Percentiles rank a stretch among this genome's conserved stretches.
These are phyloP conservation scores for Cladosporium cucumerinum DNA, from an alignment of 2,329 filamentous ascomycete species.

Conservation along the genomic window DNA sequence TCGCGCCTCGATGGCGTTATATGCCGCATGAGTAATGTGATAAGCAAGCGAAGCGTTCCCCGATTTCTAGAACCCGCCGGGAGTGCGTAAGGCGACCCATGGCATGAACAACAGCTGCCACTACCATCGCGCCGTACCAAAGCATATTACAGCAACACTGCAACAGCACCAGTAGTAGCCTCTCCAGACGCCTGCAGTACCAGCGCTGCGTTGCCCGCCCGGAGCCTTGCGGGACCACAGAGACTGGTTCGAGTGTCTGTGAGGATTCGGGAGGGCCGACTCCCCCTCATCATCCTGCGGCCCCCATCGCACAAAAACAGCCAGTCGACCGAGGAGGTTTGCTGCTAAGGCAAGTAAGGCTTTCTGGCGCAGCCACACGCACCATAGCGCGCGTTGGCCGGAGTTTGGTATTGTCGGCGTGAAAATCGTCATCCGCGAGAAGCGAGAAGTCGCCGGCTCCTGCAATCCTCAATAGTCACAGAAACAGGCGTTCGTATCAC, in stretches of 20 bases:
- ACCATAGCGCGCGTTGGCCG: neutral
- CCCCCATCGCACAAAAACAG: neutral
- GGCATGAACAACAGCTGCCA: neutral
- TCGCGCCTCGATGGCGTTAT: conserved; percentile 6
- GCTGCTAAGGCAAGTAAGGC: conserved; percentile 9
- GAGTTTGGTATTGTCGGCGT: conserved; percentile 1
- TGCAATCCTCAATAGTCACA: conserved; percentile 5
- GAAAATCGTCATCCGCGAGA: neutral
- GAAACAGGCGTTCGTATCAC: neutral
- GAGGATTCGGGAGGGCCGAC: neutral
- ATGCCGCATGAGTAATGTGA: neutral
- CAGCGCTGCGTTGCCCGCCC: neutral
- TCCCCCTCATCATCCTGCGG: neutral
- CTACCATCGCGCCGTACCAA: neutral
- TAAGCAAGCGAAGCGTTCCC: conserved; percentile 4
- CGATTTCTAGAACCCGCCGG: neutral
- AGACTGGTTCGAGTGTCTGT: neutral
- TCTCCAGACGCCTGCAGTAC: neutral
- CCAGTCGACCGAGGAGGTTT: conserved; percentile 13
- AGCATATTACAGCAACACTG: neutral
- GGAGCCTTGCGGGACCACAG: neutral
- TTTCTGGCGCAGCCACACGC: conserved; percentile 8
- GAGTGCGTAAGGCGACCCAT: neutral
- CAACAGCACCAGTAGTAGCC: neutral
- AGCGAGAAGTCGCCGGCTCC: neutral